Evolutionary conservation across 2,329 filamentous ascomycete genomes (phyloP), one percentile per base, ranked within the genome.

Genomic region (Geoglossum cookeanum): DNA sequence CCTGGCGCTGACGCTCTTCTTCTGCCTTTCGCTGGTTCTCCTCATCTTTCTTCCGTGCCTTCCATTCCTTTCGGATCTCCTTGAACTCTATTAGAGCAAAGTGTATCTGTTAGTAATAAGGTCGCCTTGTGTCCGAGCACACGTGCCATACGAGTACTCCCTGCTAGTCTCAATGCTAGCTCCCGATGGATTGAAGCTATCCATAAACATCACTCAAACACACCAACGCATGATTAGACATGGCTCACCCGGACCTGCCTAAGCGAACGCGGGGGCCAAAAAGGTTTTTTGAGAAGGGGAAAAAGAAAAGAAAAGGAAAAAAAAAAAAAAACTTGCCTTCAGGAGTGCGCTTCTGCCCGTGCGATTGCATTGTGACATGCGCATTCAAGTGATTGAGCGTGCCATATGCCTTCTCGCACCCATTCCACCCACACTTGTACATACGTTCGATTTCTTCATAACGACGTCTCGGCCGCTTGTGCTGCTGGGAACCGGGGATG

Each of bases 371-470:
- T 13, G 92, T 97, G 54, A 98, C 92, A 67, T 98, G 49, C 32
- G 92, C 92, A 67, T 98, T 98, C 64, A 98, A 70, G 69, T 98
- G 92, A 70, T 98, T 98, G 60, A 98, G 73, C 53, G 92, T 98
- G 59, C 92, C 92, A 64, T 98, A 98, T 2, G 92, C 92, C 73
- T 98, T 98, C 71, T 98, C 92, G 67, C 92, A 98, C 7, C 90
- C 90, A 62, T 96, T 91, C 87, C 89, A 97, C 30, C 91, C 92
- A 67, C 92, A 98, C 72, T 97, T 97, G 76, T 98, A 97, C 92
- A 98, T 97, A 67, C 92, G 84, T 74, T 98, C 92, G 64, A 98
- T 98, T 69, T 98, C 92, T 71, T 98, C 92, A 65, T 96, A 98
- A 57, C 92, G 81, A 65, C 92, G 78, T 62, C 92, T 81, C 11